A percentile compares a stretch with the other conserved stretches of the same genome.
These are phyloP conservation scores for Penicillium daleae DNA, from an alignment of 495 filamentous ascomycete genomes.

Conservation along the genomic window DNA sequence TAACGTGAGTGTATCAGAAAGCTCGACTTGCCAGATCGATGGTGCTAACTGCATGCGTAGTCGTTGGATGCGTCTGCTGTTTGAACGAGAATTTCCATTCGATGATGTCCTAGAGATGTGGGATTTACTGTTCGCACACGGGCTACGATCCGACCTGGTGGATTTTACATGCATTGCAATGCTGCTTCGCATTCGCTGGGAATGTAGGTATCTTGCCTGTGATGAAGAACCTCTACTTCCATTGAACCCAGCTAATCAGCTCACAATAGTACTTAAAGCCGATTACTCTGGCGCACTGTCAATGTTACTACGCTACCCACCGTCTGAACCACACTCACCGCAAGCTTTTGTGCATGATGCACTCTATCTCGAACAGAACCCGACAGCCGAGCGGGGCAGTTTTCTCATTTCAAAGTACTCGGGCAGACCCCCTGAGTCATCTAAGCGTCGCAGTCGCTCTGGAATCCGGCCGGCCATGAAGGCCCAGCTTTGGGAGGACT, in stretches of 20 bases:
- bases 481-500: conserved; percentile 41
- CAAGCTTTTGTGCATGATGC: conserved; percentile 85
- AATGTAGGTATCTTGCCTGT: conserved; percentile 59
- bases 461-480: conserved; percentile 33
- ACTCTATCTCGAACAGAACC: conserved; percentile 78
- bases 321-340: conserved; percentile 63
- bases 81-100: conserved; percentile 91
- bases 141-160: conserved; percentile 78
- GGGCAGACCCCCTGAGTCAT: conserved; percentile 58
- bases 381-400: conserved; percentile 69
- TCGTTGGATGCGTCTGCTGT: conserved; percentile 92
- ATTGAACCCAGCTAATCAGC: conserved; percentile 30
- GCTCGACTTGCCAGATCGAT: neutral
- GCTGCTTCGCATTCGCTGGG: conserved; percentile 91
- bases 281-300: conserved; percentile 86
- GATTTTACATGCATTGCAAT: conserved; percentile 91
- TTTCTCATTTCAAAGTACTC: conserved; percentile 85
- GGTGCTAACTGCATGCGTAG: conserved; percentile 44
- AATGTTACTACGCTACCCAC: conserved; percentile 78
- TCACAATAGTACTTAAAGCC: conserved; percentile 68
- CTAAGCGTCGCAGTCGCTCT: conserved; percentile 38
- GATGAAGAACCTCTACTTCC: neutral
- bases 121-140: conserved; percentile 90
- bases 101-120: conserved; percentile 81
- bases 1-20: conserved; percentile 63